Evolutionary conservation across 2,329 filamentous ascomycete species (phyloP).

Genomic region (Colletotrichum scovillei): DNA sequence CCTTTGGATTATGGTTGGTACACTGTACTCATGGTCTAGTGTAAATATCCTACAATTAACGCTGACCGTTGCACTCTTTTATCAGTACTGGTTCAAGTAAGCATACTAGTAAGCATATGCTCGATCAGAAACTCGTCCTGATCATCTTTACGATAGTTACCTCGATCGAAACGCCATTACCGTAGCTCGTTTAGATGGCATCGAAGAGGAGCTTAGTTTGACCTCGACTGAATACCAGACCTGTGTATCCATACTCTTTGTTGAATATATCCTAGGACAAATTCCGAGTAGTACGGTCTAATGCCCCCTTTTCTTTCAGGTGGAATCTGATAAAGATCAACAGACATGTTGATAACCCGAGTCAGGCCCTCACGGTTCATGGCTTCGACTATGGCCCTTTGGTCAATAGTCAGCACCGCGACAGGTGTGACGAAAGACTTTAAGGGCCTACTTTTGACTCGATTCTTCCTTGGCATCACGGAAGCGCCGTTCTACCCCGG

Average conservation of each 20-base stretch:
- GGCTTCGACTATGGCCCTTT: neutral
- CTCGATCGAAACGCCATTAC: neutral
- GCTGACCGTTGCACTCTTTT: neutral
- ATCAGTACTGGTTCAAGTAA: neutral
- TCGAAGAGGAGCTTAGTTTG: neutral
- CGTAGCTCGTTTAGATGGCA: neutral
- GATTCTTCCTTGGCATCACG: slow-evolving; percentile 48
- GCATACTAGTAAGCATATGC: neutral
- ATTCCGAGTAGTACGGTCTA: neutral
- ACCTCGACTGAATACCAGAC: neutral
- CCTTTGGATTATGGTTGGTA: neutral
- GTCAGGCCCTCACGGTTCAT: neutral
- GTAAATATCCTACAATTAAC: neutral
- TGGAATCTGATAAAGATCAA: neutral
- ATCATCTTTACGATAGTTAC: neutral
- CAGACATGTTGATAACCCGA: neutral
- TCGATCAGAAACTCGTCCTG: neutral
- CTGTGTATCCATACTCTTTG: neutral
- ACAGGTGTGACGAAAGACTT: neutral
- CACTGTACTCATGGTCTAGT: neutral
- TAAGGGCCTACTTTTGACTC: slow-evolving; percentile 45
- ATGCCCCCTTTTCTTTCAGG: neutral
- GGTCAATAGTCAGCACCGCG: neutral
- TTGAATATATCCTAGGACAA: neutral
- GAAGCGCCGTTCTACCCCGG: slow-evolving; percentile 43